A percentile compares a stretch with the other conserved stretches of the same genome.
phyloP scores from a whole-genome alignment of 345 rosid genomes.

The Erucastrum elatum region DNA sequence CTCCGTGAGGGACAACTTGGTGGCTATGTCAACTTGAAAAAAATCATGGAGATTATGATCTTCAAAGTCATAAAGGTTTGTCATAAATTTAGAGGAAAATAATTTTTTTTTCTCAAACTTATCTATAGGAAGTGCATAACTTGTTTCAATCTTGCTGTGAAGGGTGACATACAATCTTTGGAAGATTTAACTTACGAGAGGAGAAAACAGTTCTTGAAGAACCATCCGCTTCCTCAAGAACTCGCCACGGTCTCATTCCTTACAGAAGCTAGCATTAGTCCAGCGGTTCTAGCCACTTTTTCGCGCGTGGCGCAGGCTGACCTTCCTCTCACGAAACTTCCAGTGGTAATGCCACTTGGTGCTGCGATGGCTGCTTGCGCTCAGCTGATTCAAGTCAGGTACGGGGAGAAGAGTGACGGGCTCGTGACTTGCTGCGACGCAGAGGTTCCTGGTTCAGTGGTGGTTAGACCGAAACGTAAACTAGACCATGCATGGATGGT shows the following conservation, averaged over 20 bases:
- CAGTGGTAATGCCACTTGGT: conserved; percentile 84
- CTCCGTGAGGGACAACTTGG: conserved; percentile 95
- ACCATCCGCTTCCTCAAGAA: conserved; percentile 70
- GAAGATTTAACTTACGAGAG: conserved; percentile 92
- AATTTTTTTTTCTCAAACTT: neutral
- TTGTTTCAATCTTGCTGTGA: conserved; percentile 4
- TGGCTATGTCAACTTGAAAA: conserved; percentile 79
- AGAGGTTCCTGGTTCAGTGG: conserved; percentile 90
- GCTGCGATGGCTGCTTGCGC: conserved; percentile 99
- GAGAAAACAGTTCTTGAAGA: conserved; percentile 77
- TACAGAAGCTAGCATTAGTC: conserved; percentile 82
- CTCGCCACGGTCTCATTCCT: conserved; percentile 86
- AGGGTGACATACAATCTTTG: conserved; percentile 92
- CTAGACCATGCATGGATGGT: conserved; percentile 99
- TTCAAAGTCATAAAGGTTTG: conserved; percentile 90
- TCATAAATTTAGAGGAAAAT: neutral
- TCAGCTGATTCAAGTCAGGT: conserved; percentile 74
- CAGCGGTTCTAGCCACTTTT: conserved; percentile 74
- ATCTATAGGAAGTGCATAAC: neutral
- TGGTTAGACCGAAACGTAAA: conserved; percentile 77
- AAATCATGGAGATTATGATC: conserved; percentile 83
- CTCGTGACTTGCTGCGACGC: conserved; percentile 87
- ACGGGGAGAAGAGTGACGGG: conserved; percentile 90
- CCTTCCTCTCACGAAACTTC: conserved; percentile 66
- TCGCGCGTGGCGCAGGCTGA: conserved; percentile 95